Conservation (phyloP, 352 stramenopile genomes). For the Pythium phragmiticola region DNA sequence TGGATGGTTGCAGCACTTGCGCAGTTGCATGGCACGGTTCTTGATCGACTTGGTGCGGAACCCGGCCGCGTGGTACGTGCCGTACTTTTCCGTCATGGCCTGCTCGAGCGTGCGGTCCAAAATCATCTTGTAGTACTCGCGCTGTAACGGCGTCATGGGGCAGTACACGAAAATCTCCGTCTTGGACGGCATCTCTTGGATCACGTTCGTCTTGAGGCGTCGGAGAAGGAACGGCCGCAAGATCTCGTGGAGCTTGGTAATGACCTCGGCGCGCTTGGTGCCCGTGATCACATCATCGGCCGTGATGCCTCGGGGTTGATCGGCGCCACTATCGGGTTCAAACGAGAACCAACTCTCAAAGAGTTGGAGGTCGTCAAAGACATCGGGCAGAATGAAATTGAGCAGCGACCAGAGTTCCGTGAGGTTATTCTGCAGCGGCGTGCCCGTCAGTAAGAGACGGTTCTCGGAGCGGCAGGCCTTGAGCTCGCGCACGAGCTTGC, state of each 20-base stretch:
- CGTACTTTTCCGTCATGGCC: slow-evolving; percentile 83
- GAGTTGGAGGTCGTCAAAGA: slow-evolving; percentile 97
- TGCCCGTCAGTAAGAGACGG: slow-evolving; percentile 94
- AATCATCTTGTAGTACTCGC: slow-evolving; percentile 95
- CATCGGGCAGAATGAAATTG: slow-evolving; percentile 96
- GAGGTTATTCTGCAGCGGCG: slow-evolving; percentile 98
- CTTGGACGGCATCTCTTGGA: slow-evolving; percentile 94
- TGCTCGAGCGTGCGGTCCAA: slow-evolving; percentile 85
- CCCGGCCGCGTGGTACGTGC: slow-evolving; percentile 45
- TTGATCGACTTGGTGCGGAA: slow-evolving; percentile 59
- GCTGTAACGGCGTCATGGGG: slow-evolving; percentile 92
- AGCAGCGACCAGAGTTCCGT: slow-evolving; percentile 98
- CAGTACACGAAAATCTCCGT: slow-evolving; percentile 98
- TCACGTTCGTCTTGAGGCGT: slow-evolving; percentile 94
- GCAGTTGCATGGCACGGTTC: slow-evolving; percentile 80
- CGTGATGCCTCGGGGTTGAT: slow-evolving; percentile 52
- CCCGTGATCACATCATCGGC: slow-evolving; percentile 88
- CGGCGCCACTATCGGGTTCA: slow-evolving; percentile 75
- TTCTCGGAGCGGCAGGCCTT: slow-evolving; percentile 93
- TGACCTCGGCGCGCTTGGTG: slow-evolving; percentile 91
- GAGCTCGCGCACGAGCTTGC: slow-evolving; percentile 92
- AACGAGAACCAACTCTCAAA: slow-evolving; percentile 99
- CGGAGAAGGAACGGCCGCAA: slow-evolving; percentile 96
- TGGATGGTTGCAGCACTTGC: slow-evolving; percentile 88
- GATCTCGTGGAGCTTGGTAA: slow-evolving; percentile 97